These are phyloP conservation scores for Lachancea sp. DNA, from an alignment of 805 yeast species.

Conservation along the genomic window DNA sequence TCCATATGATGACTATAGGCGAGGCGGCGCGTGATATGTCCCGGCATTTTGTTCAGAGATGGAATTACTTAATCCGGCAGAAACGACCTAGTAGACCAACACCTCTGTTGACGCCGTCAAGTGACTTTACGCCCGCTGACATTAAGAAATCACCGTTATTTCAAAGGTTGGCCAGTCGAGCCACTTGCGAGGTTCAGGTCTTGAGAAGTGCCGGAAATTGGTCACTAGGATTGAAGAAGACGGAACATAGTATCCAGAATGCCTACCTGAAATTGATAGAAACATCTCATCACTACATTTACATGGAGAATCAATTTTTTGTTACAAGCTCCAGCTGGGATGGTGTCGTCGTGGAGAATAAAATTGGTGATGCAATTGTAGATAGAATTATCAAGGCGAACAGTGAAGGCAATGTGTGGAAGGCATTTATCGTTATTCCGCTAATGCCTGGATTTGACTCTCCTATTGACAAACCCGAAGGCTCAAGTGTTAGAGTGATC, in stretches of 20 bases:
- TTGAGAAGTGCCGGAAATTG: constrained; percentile 85
- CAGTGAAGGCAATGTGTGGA: constrained; percentile 71
- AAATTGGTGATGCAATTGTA: constrained; percentile 92
- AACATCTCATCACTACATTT: constrained; percentile 85
- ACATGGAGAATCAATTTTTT: constrained; percentile 94
- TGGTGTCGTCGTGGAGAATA: constrained; percentile 76
- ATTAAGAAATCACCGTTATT: constrained; percentile 45
- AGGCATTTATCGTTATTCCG: constrained; percentile 86
- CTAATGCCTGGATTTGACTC: constrained; percentile 97
- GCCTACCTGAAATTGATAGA: constrained; percentile 90
- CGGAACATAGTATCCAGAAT: constrained; percentile 84
- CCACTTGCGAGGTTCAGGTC: constrained; percentile 88
- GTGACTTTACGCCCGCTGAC: constrained; percentile 74
- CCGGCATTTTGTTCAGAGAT: constrained; percentile 93
- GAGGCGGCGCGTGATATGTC: constrained; percentile 89
- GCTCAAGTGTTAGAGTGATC: constrained; percentile 89
- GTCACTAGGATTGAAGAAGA: constrained; percentile 84
- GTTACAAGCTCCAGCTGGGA: constrained; percentile 83
- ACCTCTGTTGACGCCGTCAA: constrained; percentile 87
- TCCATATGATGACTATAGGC: constrained; percentile 92
- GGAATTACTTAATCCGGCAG: constrained; percentile 90
- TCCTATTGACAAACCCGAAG: constrained; percentile 87
- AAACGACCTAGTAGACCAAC: constrained; percentile 93
- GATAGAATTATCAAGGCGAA: constrained; percentile 90
- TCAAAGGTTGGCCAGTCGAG: constrained; percentile 43